Conservation (phyloP, 805 yeast species). For the Wickerhamomyces bisporus region DNA sequence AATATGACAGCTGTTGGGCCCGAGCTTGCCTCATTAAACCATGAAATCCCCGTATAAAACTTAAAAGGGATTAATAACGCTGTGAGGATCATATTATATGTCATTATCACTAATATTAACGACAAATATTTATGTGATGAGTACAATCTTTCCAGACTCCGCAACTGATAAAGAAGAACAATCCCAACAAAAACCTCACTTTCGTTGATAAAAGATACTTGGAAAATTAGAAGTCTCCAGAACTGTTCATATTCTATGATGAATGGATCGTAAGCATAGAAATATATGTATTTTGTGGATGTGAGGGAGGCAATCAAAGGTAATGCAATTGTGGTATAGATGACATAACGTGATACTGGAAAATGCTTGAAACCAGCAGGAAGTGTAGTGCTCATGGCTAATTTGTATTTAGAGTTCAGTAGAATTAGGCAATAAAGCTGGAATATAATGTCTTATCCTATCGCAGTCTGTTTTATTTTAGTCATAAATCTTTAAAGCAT, state of each 20-base stretch:
- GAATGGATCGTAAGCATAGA: slow-evolving; percentile 29
- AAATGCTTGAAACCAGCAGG: slow-evolving; percentile 33
- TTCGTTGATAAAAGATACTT: slow-evolving; percentile 21
- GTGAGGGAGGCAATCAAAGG: slow-evolving; percentile 32
- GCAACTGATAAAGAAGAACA: slow-evolving; percentile 32
- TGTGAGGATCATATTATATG: slow-evolving; percentile 13
- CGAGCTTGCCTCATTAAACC: slow-evolving; percentile 12
- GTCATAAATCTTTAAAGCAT: no score
- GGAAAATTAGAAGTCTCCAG: slow-evolving; percentile 24
- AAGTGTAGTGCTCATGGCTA: slow-evolving; percentile 25
- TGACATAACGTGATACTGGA: slow-evolving; percentile 28
- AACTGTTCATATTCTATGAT: slow-evolving; percentile 27
- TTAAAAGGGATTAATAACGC: slow-evolving; percentile 11
- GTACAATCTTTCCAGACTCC: slow-evolving; percentile 33
- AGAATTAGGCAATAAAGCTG: no score
- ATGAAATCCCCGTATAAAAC: slow-evolving; percentile 14
- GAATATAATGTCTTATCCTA: no score
- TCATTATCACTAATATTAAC: slow-evolving; percentile 10
- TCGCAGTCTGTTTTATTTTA: no score
- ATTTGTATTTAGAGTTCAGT: no score
- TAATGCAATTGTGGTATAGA: slow-evolving; percentile 17
- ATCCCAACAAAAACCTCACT: slow-evolving; percentile 32
- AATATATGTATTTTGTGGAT: slow-evolving; percentile 30
- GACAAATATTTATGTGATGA: slow-evolving; percentile 32
- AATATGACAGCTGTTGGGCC: slow-evolving; percentile 33